Conservation (phyloP, 352 stramenopile genomes). For the Pythium diclinum region DNA sequence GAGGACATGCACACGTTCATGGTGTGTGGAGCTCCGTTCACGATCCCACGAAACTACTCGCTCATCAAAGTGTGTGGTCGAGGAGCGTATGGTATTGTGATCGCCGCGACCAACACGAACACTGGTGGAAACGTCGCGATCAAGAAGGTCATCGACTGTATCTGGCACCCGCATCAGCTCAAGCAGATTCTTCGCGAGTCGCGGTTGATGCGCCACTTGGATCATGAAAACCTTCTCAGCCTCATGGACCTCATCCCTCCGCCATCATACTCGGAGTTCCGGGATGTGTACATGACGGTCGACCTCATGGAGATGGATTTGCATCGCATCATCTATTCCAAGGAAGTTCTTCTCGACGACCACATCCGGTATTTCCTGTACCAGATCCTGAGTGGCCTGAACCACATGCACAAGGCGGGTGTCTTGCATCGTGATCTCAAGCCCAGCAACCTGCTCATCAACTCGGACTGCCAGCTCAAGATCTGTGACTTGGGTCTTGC, state of each 20-base stretch:
- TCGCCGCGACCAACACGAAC: slow-evolving; percentile 77
- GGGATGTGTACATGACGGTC: slow-evolving; percentile 89
- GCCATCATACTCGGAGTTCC: slow-evolving; percentile 81
- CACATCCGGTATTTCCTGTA: slow-evolving; percentile 94
- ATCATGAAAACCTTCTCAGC: slow-evolving; percentile 83
- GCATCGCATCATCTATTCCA: slow-evolving; percentile 92
- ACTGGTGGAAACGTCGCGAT: slow-evolving; percentile 87
- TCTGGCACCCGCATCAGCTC: slow-evolving; percentile 87
- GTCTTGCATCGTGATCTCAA: slow-evolving; percentile 86
- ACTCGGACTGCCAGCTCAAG: slow-evolving; percentile 95
- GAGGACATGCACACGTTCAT: slow-evolving; percentile 88
- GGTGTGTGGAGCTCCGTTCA: slow-evolving; percentile 86
- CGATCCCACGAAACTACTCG: slow-evolving; percentile 82
- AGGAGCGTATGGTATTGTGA: slow-evolving; percentile 88
- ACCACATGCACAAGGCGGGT: slow-evolving; percentile 84
- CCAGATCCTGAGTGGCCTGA: slow-evolving; percentile 88
- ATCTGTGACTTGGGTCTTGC: slow-evolving; percentile 96
- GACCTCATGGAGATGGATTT: slow-evolving; percentile 93
- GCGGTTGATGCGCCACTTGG: slow-evolving; percentile 80
- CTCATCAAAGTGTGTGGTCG: slow-evolving; percentile 88
- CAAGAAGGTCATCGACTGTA: slow-evolving; percentile 91
- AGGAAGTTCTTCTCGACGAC: slow-evolving; percentile 89
- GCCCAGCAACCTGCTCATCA: slow-evolving; percentile 86
- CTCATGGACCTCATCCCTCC: slow-evolving; percentile 83
- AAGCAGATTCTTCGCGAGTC: slow-evolving; percentile 89